Evolutionary conservation across 2,329 filamentous ascomycete genomes (phyloP).

Genomic region (Claviceps sp.): DNA sequence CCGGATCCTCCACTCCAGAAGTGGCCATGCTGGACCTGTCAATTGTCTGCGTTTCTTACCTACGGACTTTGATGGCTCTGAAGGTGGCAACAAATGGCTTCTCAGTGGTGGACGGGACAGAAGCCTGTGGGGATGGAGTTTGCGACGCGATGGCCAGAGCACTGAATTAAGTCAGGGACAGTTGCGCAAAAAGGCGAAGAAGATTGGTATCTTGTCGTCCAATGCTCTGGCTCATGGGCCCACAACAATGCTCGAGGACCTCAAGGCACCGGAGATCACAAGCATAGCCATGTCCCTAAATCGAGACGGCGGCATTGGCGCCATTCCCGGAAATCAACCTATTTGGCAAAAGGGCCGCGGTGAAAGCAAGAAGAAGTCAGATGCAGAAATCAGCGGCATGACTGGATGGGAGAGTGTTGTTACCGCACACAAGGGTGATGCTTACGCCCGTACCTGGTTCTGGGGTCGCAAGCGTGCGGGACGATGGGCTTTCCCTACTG

Average conservation of each 20-base stretch:
- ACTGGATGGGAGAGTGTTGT: constrained; percentile 97
- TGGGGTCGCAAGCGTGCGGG: constrained; percentile 92
- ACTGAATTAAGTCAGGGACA: constrained; percentile 85
- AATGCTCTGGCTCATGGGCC: constrained; percentile 43
- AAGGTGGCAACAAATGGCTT: constrained; percentile 84
- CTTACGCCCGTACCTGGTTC: constrained; percentile 87
- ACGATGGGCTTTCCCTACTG: constrained; percentile 81
- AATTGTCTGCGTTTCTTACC: constrained; percentile 76
- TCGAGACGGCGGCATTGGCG: constrained; percentile 85
- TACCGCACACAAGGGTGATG: constrained; percentile 78
- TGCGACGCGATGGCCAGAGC: constrained; percentile 88
- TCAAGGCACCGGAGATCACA: constrained; percentile 86
- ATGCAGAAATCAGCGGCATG: constrained; percentile 59
- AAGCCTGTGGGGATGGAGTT: constrained; percentile 91
- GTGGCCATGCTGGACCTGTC: constrained; percentile 79
- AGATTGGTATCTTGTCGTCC: constrained; percentile 56
- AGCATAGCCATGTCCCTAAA: constrained; percentile 86
- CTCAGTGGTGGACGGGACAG: constrained; percentile 80
- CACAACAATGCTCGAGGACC: constrained; percentile 52
- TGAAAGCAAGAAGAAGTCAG: constrained; percentile 43
- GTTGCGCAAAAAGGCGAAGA: constrained; percentile 79
- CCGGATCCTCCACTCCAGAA: constrained; percentile 70
- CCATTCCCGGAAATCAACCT: constrained; percentile 60
- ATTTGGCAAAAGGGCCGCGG: constrained; percentile 71
- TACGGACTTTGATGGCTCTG: constrained; percentile 76